Percentiles rank a stretch among this genome's conserved stretches.
phyloP scores from a whole-genome alignment of 1,284 basidiomycete genomes.

The Marasmius tenuissimus region DNA sequence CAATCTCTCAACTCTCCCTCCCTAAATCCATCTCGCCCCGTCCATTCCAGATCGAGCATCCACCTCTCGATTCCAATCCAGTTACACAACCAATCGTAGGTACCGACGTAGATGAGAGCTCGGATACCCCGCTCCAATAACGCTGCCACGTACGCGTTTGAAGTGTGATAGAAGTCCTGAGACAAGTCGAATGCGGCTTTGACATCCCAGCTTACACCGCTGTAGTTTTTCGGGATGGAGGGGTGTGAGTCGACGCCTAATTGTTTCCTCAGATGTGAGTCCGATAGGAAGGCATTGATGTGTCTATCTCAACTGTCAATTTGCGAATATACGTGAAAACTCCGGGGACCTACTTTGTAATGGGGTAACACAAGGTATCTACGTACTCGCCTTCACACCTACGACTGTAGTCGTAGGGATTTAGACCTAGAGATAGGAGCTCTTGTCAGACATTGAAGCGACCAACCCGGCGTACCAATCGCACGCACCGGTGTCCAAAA shows the following conservation, averaged over 20 bases:
- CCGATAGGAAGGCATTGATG: constrained; percentile 55
- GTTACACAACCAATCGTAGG: constrained; percentile 51
- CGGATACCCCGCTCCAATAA: constrained; percentile 75
- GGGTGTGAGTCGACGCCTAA: constrained; percentile 58
- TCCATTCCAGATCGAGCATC: constrained; percentile 64
- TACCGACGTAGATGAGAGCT: constrained; percentile 75
- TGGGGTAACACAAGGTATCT: constrained; percentile 48
- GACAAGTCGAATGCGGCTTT: constrained; percentile 34
- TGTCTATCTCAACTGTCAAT: constrained; percentile 30
- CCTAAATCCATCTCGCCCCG: constrained; percentile 51
- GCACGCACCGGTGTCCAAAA: constrained; percentile 32
- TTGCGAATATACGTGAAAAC: background rate
- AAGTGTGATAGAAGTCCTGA: constrained; percentile 43
- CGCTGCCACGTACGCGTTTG: constrained; percentile 58
- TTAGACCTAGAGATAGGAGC: constrained; percentile 29
- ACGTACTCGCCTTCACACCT: constrained; percentile 45
- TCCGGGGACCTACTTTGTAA: constrained; percentile 36
- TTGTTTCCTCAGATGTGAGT: constrained; percentile 45
- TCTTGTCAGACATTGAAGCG: too few species aligned
- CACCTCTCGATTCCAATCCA: constrained; percentile 53
- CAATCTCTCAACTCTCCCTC: constrained; percentile 48
- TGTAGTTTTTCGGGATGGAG: constrained; percentile 45
- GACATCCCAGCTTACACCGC: constrained; percentile 46
- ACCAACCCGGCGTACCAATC: too few species aligned
- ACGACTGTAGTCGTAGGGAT: constrained; percentile 65